Evolutionary conservation across 768 basidiomycete genomes (phyloP).

Genomic region (Hygrocybe coccinea): DNA sequence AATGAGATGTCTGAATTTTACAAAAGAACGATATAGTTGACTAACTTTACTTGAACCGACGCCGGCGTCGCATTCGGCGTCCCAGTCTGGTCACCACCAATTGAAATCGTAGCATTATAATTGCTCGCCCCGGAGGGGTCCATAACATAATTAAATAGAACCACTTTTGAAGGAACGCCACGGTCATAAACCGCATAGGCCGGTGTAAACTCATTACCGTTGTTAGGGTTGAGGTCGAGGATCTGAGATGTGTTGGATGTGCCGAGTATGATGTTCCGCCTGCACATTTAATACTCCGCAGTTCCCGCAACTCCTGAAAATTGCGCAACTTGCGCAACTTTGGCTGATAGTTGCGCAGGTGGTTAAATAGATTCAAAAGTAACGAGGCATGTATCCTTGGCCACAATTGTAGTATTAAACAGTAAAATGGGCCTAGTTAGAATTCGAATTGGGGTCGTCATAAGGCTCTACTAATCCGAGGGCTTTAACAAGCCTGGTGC

Average conservation of each 20-base stretch:
- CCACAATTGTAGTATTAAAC: too few relatives aligned
- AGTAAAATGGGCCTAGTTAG: too few relatives aligned
- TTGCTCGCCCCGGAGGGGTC: conserved; percentile 56
- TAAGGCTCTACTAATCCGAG: neutral
- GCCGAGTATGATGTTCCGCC: too few relatives aligned
- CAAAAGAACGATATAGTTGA: conserved; percentile 6
- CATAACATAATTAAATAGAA: conserved; percentile 67
- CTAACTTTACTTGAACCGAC: conserved; percentile 51
- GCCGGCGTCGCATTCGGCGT: conserved; percentile 34
- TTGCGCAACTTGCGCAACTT: too few relatives aligned
- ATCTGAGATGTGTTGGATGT: conserved; percentile 56
- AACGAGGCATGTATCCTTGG: too few relatives aligned
- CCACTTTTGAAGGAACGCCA: conserved; percentile 53
- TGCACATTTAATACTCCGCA: too few relatives aligned
- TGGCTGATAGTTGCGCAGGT: too few relatives aligned
- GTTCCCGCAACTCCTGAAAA: too few relatives aligned
- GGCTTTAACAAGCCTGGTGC: neutral
- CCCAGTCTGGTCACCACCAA: conserved; percentile 34
- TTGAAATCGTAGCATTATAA: conserved; percentile 46
- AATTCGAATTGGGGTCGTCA: neutral
- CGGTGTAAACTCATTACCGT: conserved; percentile 52
- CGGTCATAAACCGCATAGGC: conserved; percentile 73
- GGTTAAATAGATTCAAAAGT: too few relatives aligned
- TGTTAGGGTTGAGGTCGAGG: conserved; percentile 55
- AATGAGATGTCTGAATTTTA: too few relatives aligned